These are phyloP conservation scores for Quercus cerris DNA, from an alignment of 306 rosid species.

Conservation along the genomic window DNA sequence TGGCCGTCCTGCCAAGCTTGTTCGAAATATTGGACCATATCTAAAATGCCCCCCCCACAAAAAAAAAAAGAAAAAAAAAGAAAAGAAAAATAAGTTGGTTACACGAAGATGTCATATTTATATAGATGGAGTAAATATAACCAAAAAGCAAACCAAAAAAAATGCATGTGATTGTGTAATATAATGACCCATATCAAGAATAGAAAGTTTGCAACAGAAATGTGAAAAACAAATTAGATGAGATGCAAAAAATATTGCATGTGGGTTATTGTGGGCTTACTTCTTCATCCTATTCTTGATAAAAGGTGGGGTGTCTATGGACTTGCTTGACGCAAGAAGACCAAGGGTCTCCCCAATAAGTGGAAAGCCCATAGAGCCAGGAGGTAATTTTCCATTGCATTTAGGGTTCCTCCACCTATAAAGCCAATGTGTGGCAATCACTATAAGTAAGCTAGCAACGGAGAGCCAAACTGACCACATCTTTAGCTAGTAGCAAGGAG, in stretches of 20 bases:
- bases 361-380: not conserved
- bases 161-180: too few relatives aligned
- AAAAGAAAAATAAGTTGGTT: too few relatives aligned
- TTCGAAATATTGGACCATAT: not conserved
- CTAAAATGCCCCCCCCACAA: not conserved
- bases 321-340: not conserved
- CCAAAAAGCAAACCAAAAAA: too few relatives aligned
- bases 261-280: not conserved
- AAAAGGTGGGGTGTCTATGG: not conserved
- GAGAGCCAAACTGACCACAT: not conserved
- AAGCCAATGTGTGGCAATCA: not conserved
- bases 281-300: not conserved
- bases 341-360: conserved; percentile 1
- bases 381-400: too few relatives aligned
- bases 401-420: too few relatives aligned
- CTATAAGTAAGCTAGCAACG: not conserved
- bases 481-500: too few relatives aligned
- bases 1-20: not conserved
- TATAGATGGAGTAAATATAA: too few relatives aligned
- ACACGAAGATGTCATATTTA: too few relatives aligned
- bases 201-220: too few relatives aligned
- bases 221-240: not conserved
- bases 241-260: not conserved
- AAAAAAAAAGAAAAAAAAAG: not conserved
- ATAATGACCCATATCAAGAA: too few relatives aligned